Base-by-base conservation (phyloP, 345 rosid species). In the Tarenaya hassleriana region DNA sequence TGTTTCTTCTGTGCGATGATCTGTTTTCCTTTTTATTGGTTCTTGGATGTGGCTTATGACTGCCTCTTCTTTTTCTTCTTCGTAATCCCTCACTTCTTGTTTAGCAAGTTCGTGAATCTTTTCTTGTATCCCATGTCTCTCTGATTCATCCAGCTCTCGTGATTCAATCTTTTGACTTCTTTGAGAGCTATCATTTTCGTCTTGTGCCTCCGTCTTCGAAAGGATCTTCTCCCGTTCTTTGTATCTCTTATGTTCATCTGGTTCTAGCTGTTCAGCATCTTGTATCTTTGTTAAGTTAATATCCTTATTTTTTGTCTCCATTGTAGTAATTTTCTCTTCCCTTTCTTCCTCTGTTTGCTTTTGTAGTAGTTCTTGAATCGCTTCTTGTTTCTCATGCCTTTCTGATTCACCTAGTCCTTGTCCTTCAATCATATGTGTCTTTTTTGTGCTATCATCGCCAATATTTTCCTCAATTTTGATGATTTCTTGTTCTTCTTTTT, bases 281-380 rank as follows among this genome's bases (percentile, higher is more conserved):
- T 20, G 37, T 3, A n/a, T 33, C 20, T 47, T 48, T 3, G 44
- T 41, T 16, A 55, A 15, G 40, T 41, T 40, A 10, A 8, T 9
- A 0, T 64, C 34, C 18, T 24, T 48, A 38, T n/a, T n/a, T n/a
- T 2, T 4, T 12, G 67, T 41, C 33, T 59, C 33, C 16, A 18
- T 20, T 27, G 31, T 47, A 53, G 47, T 8, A 1, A 33, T 31
- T 49, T 41, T 40, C 34, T 49, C 62, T 16, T 56, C 56, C 41
- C 24, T 3, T 21, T 1, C 49, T n/a, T n/a, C n/a, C n/a, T n/a
- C n/a, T 11, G 5, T 24, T 41, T 14, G 41, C 11, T 41, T n/a
- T 5, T 52, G 58, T 29, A 34, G 1, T 9, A 51, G 1, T 33
- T 55, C 32, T 5, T 4, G 15, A 4, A 5, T 55, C 14, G 39